Conservation (phyloP, 768 basidiomycete species). For the Mycena chlorophos region DNA sequence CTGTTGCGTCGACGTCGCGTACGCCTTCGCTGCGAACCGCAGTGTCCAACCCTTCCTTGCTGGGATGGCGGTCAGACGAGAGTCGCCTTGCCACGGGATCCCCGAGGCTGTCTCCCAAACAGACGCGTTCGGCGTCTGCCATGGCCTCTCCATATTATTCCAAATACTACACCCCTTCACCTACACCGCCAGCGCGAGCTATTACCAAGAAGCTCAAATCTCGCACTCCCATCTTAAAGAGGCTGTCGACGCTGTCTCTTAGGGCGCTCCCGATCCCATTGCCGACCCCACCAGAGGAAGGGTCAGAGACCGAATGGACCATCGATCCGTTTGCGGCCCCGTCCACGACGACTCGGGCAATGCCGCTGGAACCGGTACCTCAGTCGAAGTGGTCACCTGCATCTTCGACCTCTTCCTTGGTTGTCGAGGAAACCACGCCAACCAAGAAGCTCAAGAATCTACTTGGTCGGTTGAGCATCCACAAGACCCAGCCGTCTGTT, state of each 20-base stretch:
- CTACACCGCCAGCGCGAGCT: too few relatives aligned
- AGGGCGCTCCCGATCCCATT: slow-evolving; percentile 16
- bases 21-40: not conserved
- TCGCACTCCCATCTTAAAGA: not conserved
- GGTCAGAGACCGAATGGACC: slow-evolving; percentile 12
- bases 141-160: too few relatives aligned
- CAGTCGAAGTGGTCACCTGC: slow-evolving; percentile 17
- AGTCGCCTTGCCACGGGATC: too few relatives aligned
- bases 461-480: slow-evolving; percentile 10
- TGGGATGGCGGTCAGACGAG: too few relatives aligned
- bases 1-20: not conserved
- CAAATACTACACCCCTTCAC: too few relatives aligned
- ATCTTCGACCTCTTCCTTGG: slow-evolving; percentile 11
- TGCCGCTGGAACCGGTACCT: not conserved
- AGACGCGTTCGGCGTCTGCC: too few relatives aligned
- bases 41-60: not conserved
- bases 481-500: not conserved
- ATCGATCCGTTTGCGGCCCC: slow-evolving; percentile 12
- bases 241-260: slow-evolving; percentile 10
- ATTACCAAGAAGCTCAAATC: not conserved
- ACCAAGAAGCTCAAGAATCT: slow-evolving; percentile 12
- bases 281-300: slow-evolving; percentile 5
- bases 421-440: slow-evolving; percentile 1
- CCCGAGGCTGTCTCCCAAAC: too few relatives aligned
- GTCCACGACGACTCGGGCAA: not conserved